phyloP scores from a whole-genome alignment of 2,329 filamentous ascomycete genomes.

The Byssothecium circinans region DNA sequence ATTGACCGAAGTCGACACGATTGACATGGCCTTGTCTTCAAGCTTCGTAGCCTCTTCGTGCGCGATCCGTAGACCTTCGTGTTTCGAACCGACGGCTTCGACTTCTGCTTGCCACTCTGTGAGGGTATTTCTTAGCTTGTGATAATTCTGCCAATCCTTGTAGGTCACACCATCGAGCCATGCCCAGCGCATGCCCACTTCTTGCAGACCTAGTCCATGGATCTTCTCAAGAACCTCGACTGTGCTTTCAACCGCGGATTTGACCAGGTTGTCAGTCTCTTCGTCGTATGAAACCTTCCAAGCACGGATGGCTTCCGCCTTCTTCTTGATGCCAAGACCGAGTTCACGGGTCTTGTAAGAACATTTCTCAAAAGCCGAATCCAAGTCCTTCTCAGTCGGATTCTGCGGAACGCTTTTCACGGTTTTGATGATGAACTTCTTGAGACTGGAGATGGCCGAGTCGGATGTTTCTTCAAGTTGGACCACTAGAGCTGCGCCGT shows the following conservation, averaged over 20 bases:
- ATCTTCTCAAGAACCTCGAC: constrained; percentile 81
- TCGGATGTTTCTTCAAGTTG: constrained; percentile 70
- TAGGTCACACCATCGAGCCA: constrained; percentile 96
- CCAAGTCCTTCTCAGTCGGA: constrained; percentile 55
- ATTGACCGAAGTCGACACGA: constrained; percentile 76
- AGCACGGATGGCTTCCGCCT: constrained; percentile 72
- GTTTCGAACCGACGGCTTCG: constrained; percentile 71
- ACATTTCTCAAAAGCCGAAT: constrained; percentile 57
- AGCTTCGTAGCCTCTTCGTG: constrained; percentile 69
- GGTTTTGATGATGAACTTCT: constrained; percentile 63
- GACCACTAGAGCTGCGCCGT: constrained; percentile 67
- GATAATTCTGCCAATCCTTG: constrained; percentile 95
- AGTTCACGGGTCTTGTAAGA: constrained; percentile 63
- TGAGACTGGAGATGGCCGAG: constrained; percentile 66
- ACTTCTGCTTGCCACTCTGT: constrained; percentile 84
- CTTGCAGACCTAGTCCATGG: constrained; percentile 80
- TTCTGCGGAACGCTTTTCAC: constrained; percentile 60
- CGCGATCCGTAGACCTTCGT: constrained; percentile 70
- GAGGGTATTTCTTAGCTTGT: constrained; percentile 80
- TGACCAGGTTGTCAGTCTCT: constrained; percentile 69
- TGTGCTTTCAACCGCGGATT: constrained; percentile 74
- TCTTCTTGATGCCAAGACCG: constrained; percentile 73
- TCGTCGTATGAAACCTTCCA: constrained; percentile 75
- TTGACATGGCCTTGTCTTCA: constrained; percentile 76
- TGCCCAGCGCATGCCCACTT: constrained; percentile 91